Evolutionary conservation across 1,139 yeast genomes (phyloP).

Genomic region (Diutina scorzettiae): DNA sequence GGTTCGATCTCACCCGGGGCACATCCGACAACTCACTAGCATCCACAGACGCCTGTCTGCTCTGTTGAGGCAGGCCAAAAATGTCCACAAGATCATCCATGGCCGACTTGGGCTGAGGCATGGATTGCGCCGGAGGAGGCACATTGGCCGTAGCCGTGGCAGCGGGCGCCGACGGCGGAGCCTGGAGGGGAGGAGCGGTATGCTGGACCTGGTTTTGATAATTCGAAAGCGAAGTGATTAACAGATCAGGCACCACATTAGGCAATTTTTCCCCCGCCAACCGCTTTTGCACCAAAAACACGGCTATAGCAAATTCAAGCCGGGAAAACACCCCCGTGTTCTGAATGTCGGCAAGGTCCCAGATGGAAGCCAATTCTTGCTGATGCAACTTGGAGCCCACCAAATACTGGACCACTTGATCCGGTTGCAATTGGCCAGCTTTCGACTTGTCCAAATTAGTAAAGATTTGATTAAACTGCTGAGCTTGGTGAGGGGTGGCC

Average conservation of each 20-base stretch:
- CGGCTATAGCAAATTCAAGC: slow-evolving; percentile 83
- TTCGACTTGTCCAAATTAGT: slow-evolving; percentile 59
- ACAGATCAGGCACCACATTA: slow-evolving; percentile 44
- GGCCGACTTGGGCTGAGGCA: slow-evolving; percentile 29
- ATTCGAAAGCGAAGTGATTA: slow-evolving; percentile 25
- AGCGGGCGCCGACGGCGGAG: neutral
- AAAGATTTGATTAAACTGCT: slow-evolving; percentile 71
- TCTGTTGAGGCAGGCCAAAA: slow-evolving; percentile 26
- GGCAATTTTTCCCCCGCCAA: slow-evolving; percentile 73
- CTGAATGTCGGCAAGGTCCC: slow-evolving; percentile 91
- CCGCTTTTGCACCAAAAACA: slow-evolving; percentile 81
- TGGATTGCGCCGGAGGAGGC: neutral
- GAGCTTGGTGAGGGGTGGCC: slow-evolving; percentile 55
- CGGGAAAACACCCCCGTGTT: slow-evolving; percentile 75
- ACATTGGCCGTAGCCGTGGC: slow-evolving; percentile 10
- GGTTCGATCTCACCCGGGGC: slow-evolving; percentile 27
- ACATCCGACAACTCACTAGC: slow-evolving; percentile 20
- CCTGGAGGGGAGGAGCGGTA: slow-evolving; percentile 11
- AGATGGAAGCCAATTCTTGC: slow-evolving; percentile 74
- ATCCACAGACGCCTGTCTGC: slow-evolving; percentile 10
- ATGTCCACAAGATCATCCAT: slow-evolving; percentile 57
- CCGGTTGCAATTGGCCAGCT: slow-evolving; percentile 55
- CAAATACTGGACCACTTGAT: slow-evolving; percentile 79
- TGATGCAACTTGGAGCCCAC: slow-evolving; percentile 81
- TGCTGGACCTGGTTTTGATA: slow-evolving; percentile 11